Percentiles rank a stretch among this genome's conserved stretches.
Evolutionary conservation across 2,329 filamentous ascomycete species (phyloP).

Genomic region (Diplodia scrobiculata): DNA sequence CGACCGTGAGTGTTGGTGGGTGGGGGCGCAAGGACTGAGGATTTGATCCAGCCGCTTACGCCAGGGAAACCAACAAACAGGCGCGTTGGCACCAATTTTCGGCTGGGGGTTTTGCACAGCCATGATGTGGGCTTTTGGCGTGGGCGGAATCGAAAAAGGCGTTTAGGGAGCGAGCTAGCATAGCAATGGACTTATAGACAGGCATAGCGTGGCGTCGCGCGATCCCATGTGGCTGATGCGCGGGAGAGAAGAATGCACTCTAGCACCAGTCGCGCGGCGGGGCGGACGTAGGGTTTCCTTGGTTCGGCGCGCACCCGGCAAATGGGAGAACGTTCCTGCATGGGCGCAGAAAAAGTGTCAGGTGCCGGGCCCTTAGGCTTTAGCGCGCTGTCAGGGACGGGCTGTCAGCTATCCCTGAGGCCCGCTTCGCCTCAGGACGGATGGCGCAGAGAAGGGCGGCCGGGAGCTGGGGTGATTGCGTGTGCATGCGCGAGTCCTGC

Average conservation of each 20-base stretch:
- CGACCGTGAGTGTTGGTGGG: background rate
- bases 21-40: background rate
- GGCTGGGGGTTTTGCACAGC: background rate
- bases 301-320: background rate
- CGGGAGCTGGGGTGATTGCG: background rate
- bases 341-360: background rate
- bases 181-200: constrained; percentile 1
- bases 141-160: background rate
- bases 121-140: background rate
- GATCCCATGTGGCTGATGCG: constrained; percentile 2
- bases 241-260: background rate
- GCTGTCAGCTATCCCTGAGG: background rate
- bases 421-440: constrained; percentile 7
- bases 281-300: constrained; percentile 18
- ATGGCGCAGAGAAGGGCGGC: background rate
- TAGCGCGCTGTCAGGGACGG: background rate
- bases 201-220: background rate
- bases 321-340: constrained; percentile 18
- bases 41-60: background rate
- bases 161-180: background rate
- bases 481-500: background rate
- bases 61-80: background rate
- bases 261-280: constrained; percentile 6
- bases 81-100: background rate
- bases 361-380: background rate